phyloP scores from a whole-genome alignment of 2,329 filamentous ascomycete species.

The Onygena corvina region DNA sequence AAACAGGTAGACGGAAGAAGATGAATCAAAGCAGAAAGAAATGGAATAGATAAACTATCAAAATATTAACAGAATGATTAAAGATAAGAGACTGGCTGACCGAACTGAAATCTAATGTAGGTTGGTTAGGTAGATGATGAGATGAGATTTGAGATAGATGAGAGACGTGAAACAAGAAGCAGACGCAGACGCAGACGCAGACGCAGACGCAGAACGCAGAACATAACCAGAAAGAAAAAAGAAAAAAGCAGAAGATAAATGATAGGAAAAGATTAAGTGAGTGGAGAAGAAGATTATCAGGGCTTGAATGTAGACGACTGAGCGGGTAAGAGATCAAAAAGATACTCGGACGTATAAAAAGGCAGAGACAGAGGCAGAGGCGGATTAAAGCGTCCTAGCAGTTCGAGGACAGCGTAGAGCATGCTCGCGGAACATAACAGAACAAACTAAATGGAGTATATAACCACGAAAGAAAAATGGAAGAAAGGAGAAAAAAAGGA shows the following conservation, averaged over 20 bases:
- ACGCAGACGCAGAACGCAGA: slow-evolving; percentile 5
- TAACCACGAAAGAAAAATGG: slow-evolving; percentile 9
- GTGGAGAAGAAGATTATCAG: background rate
- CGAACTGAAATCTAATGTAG: slow-evolving; percentile 5
- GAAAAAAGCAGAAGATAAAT: background rate
- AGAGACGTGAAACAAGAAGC: slow-evolving; percentile 2
- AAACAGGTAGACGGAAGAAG: background rate
- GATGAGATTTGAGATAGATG: slow-evolving; percentile 7
- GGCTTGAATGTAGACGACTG: background rate
- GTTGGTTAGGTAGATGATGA: background rate
- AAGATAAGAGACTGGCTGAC: slow-evolving; percentile 6
- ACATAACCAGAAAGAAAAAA: background rate
- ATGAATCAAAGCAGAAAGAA: slow-evolving; percentile 8
- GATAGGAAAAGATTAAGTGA: slow-evolving; percentile 7
- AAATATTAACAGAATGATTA: background rate
- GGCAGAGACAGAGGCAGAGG: slow-evolving; percentile 1
- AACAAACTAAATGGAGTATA: slow-evolving; percentile 17
- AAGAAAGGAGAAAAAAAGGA: slow-evolving; percentile 25
- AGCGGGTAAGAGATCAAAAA: background rate
- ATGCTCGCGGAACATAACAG: slow-evolving; percentile 24
- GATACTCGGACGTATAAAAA: slow-evolving; percentile 5
- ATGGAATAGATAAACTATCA: background rate
- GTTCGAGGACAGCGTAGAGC: background rate
- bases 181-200: slow-evolving; percentile 4
- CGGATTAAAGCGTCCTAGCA: background rate